Conservation (phyloP, 2,329 filamentous ascomycete genomes). For the Rhytidhysteron rufulum region DNA sequence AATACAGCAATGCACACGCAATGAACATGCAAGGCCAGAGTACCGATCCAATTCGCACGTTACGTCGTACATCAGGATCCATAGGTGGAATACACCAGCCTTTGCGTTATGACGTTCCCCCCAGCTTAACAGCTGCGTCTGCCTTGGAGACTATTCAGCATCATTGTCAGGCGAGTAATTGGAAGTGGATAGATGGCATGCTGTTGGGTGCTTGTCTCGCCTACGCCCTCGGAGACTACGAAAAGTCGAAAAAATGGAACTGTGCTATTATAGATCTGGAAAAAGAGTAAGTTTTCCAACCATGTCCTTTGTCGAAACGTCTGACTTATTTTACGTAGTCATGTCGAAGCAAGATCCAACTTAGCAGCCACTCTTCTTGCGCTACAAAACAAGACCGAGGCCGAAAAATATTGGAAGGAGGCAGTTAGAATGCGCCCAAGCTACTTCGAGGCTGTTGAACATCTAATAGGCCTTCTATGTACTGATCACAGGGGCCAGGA, state of each 20-base stretch:
- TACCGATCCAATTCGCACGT: conserved; percentile 25
- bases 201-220: conserved; percentile 85
- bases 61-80: conserved; percentile 33
- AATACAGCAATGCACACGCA: conserved; percentile 10
- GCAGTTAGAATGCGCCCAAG: conserved; percentile 80
- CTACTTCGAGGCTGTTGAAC: conserved; percentile 93
- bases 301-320: too few species aligned
- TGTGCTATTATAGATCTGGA: conserved; percentile 61
- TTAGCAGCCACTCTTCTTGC: conserved; percentile 85
- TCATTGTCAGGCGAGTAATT: conserved; percentile 38
- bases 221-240: conserved; percentile 82
- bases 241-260: conserved; percentile 73
- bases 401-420: conserved; percentile 77
- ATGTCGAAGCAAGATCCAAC: conserved; percentile 92
- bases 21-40: conserved; percentile 17
- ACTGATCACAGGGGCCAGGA: conserved; percentile 75
- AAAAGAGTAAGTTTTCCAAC: conserved; percentile 42
- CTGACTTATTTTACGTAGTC: conserved; percentile 49
- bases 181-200: conserved; percentile 83
- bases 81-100: conserved; percentile 24
- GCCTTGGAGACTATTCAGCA: conserved; percentile 34
- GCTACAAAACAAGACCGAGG: conserved; percentile 75
- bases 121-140: conserved; percentile 33
- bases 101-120: conserved; percentile 24
- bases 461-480: conserved; percentile 84